Percentiles rank a stretch among this genome's conserved stretches.
Evolutionary conservation across 1,139 yeast species (phyloP).

Genomic region (Barnettozyma hawaiiensis): DNA sequence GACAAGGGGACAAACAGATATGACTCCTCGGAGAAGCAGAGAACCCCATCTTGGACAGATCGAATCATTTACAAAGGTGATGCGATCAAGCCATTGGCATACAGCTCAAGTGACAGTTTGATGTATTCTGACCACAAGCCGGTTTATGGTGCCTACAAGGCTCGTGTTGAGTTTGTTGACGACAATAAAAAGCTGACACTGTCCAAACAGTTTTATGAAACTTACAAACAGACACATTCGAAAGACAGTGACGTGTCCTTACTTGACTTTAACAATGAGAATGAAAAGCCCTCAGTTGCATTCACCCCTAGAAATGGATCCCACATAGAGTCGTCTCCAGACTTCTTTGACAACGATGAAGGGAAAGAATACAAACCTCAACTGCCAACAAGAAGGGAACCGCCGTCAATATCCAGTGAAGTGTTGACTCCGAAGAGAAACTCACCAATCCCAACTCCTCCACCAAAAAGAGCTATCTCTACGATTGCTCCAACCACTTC

Average conservation of each 20-base stretch:
- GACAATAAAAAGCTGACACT: constrained; percentile 46
- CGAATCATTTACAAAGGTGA: constrained; percentile 63
- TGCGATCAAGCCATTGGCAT: constrained; percentile 50
- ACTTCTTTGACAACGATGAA: constrained; percentile 12
- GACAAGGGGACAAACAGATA: constrained; percentile 75
- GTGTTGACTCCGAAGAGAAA: constrained; percentile 19
- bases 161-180: constrained; percentile 62
- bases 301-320: not conserved
- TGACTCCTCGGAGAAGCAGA: constrained; percentile 84
- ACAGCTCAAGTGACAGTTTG: constrained; percentile 49
- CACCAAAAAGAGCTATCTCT: constrained; percentile 8
- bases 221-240: constrained; percentile 33
- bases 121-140: constrained; percentile 86
- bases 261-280: constrained; percentile 7
- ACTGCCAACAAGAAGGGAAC: constrained; percentile 12
- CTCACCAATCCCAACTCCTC: constrained; percentile 8
- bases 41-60: constrained; percentile 98
- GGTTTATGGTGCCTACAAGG: constrained; percentile 67
- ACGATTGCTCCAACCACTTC: constrained; percentile 16
- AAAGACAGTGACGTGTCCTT: constrained; percentile 9
- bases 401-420: constrained; percentile 11
- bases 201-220: constrained; percentile 46
- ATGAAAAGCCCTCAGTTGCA: not conserved
- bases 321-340: constrained; percentile 7
- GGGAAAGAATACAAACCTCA: constrained; percentile 12